These are phyloP conservation scores for Rubroboletus pulcherrimus DNA, from an alignment of 768 basidiomycete genomes.

Conservation along the genomic window DNA sequence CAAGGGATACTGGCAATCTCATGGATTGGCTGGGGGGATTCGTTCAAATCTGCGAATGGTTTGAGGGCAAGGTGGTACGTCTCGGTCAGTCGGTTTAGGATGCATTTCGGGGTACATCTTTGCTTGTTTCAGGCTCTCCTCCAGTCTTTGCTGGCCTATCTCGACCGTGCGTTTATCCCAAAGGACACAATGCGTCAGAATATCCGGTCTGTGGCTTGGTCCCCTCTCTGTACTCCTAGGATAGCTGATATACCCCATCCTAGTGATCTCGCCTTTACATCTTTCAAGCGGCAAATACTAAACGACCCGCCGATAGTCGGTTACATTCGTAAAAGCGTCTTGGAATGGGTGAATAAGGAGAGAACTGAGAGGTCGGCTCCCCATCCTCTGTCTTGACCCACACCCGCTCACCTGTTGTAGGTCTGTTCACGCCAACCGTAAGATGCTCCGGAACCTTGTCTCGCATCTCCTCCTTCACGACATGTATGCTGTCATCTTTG, in stretches of 20 bases:
- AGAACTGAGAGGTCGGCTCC: constrained; percentile 38
- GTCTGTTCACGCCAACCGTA: constrained; percentile 36
- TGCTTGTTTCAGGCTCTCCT: constrained; percentile 45
- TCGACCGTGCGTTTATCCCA: constrained; percentile 64
- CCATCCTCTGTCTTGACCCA: not conserved
- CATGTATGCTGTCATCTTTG: constrained; percentile 54
- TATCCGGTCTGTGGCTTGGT: constrained; percentile 41
- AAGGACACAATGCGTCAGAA: constrained; percentile 35
- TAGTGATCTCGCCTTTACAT: constrained; percentile 55
- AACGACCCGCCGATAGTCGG: constrained; percentile 41
- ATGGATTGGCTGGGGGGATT: constrained; percentile 60
- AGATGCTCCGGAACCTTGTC: constrained; percentile 48
- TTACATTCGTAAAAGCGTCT: constrained; percentile 43
- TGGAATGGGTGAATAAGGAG: constrained; percentile 53
- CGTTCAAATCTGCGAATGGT: constrained; percentile 57
- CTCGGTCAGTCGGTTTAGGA: not conserved
- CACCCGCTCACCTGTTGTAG: constrained; percentile 24
- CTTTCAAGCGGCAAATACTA: constrained; percentile 53
- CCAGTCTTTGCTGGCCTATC: constrained; percentile 60
- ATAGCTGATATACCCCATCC: not conserved
- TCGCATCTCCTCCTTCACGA: constrained; percentile 53
- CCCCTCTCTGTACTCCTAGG: not conserved
- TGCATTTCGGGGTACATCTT: not conserved
- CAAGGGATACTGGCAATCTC: constrained; percentile 15
- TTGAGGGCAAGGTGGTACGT: constrained; percentile 61